A percentile compares a stretch with the other conserved stretches of the same genome.
Conservation (phyloP, 768 basidiomycete species). For the Suillus placidus region DNA sequence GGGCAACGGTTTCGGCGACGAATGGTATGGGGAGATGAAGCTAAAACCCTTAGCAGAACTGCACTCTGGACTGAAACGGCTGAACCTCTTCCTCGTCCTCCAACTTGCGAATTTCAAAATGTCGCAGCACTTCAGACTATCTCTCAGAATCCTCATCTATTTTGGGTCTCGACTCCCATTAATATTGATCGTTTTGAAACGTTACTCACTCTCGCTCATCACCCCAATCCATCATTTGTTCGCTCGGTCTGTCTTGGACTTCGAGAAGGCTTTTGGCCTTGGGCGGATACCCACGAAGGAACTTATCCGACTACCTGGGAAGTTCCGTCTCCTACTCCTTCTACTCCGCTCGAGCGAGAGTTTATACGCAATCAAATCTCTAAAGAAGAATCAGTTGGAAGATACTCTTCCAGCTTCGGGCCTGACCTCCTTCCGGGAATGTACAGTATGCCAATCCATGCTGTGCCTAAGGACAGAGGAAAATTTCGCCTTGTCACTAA, state of each 20-base stretch:
- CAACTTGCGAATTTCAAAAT: not conserved
- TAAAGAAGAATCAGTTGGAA: not conserved
- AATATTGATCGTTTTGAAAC: conserved; percentile 23
- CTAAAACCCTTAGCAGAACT: not conserved
- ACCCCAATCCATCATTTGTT: conserved; percentile 36
- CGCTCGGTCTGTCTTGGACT: conserved; percentile 28
- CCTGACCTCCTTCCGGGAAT: too few relatives aligned
- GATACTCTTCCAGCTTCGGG: too few relatives aligned
- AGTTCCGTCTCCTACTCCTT: not conserved
- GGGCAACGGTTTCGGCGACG: not conserved
- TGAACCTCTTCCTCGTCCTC: not conserved
- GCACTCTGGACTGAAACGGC: not conserved
- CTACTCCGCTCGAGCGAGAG: conserved; percentile 9
- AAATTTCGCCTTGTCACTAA: too few relatives aligned
- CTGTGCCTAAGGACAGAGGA: too few relatives aligned
- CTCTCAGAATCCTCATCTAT: conserved; percentile 10
- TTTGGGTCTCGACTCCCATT: conserved; percentile 29
- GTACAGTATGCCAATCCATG: too few relatives aligned
- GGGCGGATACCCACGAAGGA: conserved; percentile 18
- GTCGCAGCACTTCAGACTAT: conserved; percentile 8
- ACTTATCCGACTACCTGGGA: conserved; percentile 4
- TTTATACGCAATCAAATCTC: conserved; percentile 29
- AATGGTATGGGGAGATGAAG: not conserved
- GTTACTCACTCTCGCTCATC: conserved; percentile 19
- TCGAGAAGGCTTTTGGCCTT: conserved; percentile 37